Conservation (phyloP, 176 grass and related monocot genomes). For the Hsuehochloa calcarea region DNA sequence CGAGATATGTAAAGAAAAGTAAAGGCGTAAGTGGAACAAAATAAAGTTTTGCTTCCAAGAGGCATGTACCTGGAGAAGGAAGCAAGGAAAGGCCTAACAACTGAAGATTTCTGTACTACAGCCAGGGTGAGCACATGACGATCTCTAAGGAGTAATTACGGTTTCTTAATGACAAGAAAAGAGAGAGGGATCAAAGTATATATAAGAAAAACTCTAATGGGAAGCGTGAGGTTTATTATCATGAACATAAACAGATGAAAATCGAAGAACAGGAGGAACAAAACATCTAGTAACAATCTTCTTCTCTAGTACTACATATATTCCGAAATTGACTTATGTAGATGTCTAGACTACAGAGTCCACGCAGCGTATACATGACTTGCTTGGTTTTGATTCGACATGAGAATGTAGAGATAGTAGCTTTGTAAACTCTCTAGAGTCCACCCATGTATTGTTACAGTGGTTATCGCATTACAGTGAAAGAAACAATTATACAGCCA, state of each 20-base stretch:
- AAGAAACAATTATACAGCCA: slow-evolving; percentile 28
- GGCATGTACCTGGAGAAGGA: slow-evolving; percentile 53
- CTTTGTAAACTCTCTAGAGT: neutral
- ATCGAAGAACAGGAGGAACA: neutral
- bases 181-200: neutral
- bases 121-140: neutral
- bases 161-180: neutral
- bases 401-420: neutral
- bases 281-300: neutral
- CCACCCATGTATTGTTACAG: neutral
- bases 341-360: neutral
- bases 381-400: slow-evolving; percentile 5
- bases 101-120: neutral
- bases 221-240: neutral
- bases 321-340: neutral
- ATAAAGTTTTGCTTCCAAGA: slow-evolving; percentile 29
- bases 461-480: neutral
- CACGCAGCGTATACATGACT: neutral
- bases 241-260: neutral
- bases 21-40: neutral
- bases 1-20: neutral
- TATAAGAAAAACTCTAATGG: neutral
- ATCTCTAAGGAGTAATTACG: neutral
- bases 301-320: neutral
- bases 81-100: slow-evolving; percentile 28